Percentiles rank a stretch among this genome's conserved stretches.
Conservation (phyloP, 352 stramenopile species). For the Pythium angustatum region DNA sequence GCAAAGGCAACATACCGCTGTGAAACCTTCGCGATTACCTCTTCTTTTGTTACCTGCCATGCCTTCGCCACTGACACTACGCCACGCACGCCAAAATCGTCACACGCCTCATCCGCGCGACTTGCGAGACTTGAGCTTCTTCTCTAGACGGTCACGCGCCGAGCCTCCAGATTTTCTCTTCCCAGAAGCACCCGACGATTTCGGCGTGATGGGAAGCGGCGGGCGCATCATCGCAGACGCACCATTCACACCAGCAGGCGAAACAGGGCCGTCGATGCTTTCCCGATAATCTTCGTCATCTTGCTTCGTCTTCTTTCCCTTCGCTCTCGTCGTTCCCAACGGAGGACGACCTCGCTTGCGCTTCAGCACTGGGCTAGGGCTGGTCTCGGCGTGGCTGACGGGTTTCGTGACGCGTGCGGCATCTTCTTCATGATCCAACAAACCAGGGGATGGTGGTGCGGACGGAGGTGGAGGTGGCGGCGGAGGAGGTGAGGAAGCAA, state of each 20-base stretch:
- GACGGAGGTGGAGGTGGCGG: constrained; percentile 22
- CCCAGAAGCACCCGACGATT: constrained; percentile 23
- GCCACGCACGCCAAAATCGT: background rate
- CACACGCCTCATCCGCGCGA: constrained; percentile 17
- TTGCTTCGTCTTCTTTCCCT: constrained; percentile 19
- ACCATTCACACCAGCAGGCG: constrained; percentile 9
- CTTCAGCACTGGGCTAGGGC: constrained; percentile 6
- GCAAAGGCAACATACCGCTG: constrained; percentile 22
- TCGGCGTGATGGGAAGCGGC: constrained; percentile 42
- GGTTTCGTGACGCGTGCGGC: background rate
- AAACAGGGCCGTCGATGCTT: background rate
- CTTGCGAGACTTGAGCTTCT: constrained; percentile 83
- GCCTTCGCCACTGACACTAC: background rate
- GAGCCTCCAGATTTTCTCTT: constrained; percentile 64
- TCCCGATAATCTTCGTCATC: constrained; percentile 21
- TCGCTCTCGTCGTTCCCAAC: constrained; percentile 15
- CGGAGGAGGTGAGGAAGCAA: constrained; percentile 16
- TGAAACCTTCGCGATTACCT: constrained; percentile 5
- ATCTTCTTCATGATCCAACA: background rate
- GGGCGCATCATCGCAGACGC: constrained; percentile 41
- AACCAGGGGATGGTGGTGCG: constrained; percentile 16
- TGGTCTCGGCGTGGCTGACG: background rate
- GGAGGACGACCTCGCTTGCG: constrained; percentile 14
- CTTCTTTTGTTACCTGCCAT: background rate
- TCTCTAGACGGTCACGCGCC: constrained; percentile 68